Conservation (phyloP, 768 basidiomycete genomes). For the Cantharellus cinnabarinus region DNA sequence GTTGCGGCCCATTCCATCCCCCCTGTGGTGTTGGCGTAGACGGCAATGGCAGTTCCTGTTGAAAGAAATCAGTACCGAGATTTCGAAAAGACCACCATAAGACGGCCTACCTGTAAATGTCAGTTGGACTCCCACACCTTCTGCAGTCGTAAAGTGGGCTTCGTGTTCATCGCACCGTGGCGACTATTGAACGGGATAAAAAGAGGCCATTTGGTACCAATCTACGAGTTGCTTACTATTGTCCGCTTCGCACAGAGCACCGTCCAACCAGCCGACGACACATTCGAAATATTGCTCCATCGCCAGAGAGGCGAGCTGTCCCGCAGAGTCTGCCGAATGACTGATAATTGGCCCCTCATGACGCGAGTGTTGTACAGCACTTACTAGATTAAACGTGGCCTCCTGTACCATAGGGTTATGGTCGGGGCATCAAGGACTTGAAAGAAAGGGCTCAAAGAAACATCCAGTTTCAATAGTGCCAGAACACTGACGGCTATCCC, state of each 20-base stretch:
- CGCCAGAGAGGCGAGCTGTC: neutral
- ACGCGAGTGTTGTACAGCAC: no score
- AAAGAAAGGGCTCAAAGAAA: no score
- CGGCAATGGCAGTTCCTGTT: neutral
- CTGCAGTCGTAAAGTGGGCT: neutral
- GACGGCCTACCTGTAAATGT: neutral
- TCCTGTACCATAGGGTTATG: no score
- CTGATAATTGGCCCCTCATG: no score
- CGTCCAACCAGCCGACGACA: neutral
- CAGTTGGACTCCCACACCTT: neutral
- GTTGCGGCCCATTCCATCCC: neutral
- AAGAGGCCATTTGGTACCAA: neutral
- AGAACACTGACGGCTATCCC: no score
- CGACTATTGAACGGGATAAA: neutral
- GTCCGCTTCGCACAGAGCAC: neutral
- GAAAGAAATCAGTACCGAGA: neutral
- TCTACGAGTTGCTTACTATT: neutral
- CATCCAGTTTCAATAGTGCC: no score
- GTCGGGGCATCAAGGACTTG: no score
- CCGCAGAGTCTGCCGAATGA: neutral
- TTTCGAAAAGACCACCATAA: no score
- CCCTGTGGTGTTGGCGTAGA: neutral
- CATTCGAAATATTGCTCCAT: neutral
- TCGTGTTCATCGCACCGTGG: neutral
- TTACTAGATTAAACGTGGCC: no score